Evolutionary conservation across 2,329 filamentous ascomycete species (phyloP).

Genomic region (Talaromyces sp.): DNA sequence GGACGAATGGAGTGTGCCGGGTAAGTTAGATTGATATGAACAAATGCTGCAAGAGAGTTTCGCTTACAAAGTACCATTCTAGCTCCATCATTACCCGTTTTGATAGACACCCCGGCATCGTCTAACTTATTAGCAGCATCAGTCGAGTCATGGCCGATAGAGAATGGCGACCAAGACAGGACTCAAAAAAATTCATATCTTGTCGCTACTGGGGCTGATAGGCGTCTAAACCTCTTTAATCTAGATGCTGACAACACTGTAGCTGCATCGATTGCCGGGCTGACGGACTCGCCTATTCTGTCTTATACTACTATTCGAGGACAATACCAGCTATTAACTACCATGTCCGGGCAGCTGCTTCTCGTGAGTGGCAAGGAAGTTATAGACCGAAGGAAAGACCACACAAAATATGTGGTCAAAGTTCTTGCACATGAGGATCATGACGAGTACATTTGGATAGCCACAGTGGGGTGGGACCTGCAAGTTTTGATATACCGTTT

Average conservation of each 20-base stretch:
- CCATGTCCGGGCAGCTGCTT: conserved; percentile 58
- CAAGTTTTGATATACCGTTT: conserved; percentile 53
- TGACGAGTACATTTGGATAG: conserved; percentile 40
- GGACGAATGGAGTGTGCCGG: conserved; percentile 47
- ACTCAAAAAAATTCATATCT: conserved; percentile 27
- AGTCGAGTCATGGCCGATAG: conserved; percentile 37
- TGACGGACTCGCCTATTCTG: conserved; percentile 49
- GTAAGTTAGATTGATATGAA: conserved; percentile 29
- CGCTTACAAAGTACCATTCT: conserved; percentile 15
- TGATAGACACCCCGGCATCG: conserved; percentile 44
- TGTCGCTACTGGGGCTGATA: conserved; percentile 47
- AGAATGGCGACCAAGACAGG: conserved; percentile 15
- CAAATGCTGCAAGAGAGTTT: neutral
- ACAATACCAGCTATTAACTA: conserved; percentile 49
- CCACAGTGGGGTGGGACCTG: conserved; percentile 61
- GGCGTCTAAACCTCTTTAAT: conserved; percentile 47
- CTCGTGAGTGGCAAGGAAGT: conserved; percentile 45
- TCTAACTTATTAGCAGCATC: conserved; percentile 54
- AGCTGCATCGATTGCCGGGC: conserved; percentile 26
- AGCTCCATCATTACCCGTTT: conserved; percentile 47
- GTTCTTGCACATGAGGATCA: conserved; percentile 40
- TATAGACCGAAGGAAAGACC: conserved; percentile 52
- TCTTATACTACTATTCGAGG: conserved; percentile 47
- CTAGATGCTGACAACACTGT: conserved; percentile 21
- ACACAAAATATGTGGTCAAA: conserved; percentile 58